A percentile compares a stretch with the other conserved stretches of the same genome.
These are phyloP conservation scores for Panicum miliaceum DNA, from an alignment of 176 grass and related monocot species.

Conservation along the genomic window DNA sequence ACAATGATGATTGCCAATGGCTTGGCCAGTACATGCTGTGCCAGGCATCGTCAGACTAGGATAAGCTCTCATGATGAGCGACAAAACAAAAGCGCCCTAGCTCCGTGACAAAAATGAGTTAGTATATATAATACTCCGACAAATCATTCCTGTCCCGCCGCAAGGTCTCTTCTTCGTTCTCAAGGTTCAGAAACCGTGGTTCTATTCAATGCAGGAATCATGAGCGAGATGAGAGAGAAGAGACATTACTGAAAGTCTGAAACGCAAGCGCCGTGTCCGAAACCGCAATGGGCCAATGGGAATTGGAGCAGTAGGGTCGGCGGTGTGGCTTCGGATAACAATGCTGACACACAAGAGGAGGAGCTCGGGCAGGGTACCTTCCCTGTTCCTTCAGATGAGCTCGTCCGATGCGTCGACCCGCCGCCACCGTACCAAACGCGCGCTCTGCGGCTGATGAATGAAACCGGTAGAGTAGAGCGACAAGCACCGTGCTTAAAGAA, in stretches of 20 bases:
- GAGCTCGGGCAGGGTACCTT: background rate
- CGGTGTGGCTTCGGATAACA: conserved; percentile 33
- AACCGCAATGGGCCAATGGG: conserved; percentile 18
- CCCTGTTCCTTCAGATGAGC: conserved; percentile 54
- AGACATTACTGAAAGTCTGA: too few species aligned
- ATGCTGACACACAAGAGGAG: background rate
- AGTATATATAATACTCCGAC: background rate
- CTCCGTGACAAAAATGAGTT: background rate
- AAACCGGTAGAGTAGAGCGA: background rate
- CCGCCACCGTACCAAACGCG: conserved; percentile 37
- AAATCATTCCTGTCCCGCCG: background rate
- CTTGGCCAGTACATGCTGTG: conserved; percentile 12
- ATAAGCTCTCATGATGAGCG: background rate
- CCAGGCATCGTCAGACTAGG: background rate
- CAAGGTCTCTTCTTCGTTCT: background rate
- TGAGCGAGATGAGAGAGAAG: background rate
- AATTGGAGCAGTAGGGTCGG: conserved; percentile 20
- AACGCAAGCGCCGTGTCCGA: background rate
- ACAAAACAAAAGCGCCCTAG: background rate
- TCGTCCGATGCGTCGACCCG: conserved; percentile 6
- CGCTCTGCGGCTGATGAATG: background rate
- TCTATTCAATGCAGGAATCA: conserved; percentile 21
- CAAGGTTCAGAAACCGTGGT: background rate
- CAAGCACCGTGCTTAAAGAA: conserved; percentile 34
- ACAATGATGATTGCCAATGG: conserved; percentile 38